Percentiles rank a stretch among this genome's conserved stretches.
Conservation (phyloP, 2,329 filamentous ascomycete genomes). For the Aureobasidium leucospermi region DNA sequence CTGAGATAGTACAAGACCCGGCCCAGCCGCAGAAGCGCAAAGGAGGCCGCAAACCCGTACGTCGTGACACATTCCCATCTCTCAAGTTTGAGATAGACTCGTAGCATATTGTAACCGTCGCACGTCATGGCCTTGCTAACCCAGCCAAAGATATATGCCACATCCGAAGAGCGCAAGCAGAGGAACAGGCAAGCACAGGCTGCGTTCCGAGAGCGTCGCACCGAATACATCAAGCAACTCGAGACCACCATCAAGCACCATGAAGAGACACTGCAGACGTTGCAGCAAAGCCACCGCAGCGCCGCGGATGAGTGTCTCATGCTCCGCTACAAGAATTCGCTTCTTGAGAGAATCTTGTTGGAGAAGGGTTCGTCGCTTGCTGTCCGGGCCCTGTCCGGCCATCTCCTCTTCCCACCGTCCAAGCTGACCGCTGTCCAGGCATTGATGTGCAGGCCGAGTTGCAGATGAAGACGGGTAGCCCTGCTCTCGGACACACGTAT, state of each 20-base stretch:
- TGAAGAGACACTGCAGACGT: constrained; percentile 84
- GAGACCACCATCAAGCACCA: constrained; percentile 96
- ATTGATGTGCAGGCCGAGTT: constrained; percentile 97
- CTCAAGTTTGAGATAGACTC: constrained; percentile 5
- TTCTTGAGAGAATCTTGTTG: constrained; percentile 87
- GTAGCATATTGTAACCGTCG: constrained; percentile 11
- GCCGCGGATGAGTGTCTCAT: constrained; percentile 96
- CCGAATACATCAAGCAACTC: constrained; percentile 98
- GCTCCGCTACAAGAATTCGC: constrained; percentile 96
- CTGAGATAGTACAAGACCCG: constrained; percentile 30
- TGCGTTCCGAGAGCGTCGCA: constrained; percentile 90
- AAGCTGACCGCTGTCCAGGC: constrained; percentile 44
- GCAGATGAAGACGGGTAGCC: constrained; percentile 83
- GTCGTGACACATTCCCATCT: constrained; percentile 27
- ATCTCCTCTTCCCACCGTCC: background rate
- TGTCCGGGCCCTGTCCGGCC: constrained; percentile 15
- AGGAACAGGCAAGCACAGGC: constrained; percentile 95
- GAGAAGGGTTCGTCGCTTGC: constrained; percentile 65
- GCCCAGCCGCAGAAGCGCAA: constrained; percentile 74
- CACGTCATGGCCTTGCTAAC: constrained; percentile 29
- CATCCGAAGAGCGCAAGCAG: constrained; percentile 96
- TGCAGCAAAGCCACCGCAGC: constrained; percentile 89
- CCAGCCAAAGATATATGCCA: constrained; percentile 79
- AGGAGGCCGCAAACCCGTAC: constrained; percentile 92
- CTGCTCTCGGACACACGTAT: constrained; percentile 62